Conservation (phyloP, 306 rosid species). For the apple (Malus domestica) region ASM211411v1 NC_041791.1:10960501-10961000, state of each 20-base stretch:
- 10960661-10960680: too few relatives aligned
- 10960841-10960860: conserved; percentile 49
- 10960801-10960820: conserved; percentile 88
- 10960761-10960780: not conserved
- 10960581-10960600: conserved; percentile 55
- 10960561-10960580: conserved; percentile 66
- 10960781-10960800: conserved; percentile 46
- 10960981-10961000: too few relatives aligned
- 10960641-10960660: too few relatives aligned
- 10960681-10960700: too few relatives aligned
- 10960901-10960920: too few relatives aligned
- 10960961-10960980: too few relatives aligned
- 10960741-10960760: not conserved
- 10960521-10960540: conserved; percentile 66
- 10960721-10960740: not conserved
- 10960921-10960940: too few relatives aligned
- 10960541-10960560: conserved; percentile 62
- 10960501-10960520: conserved; percentile 34
- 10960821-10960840: conserved; percentile 73
- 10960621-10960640: conserved; percentile 40
- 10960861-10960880: conserved; percentile 48
- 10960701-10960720: not conserved
- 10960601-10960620: conserved; percentile 54
- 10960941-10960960: too few relatives aligned
- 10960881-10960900: too few relatives aligned